phyloP scores from a whole-genome alignment of 2,329 filamentous ascomycete genomes.

The Fusarium musae region DNA sequence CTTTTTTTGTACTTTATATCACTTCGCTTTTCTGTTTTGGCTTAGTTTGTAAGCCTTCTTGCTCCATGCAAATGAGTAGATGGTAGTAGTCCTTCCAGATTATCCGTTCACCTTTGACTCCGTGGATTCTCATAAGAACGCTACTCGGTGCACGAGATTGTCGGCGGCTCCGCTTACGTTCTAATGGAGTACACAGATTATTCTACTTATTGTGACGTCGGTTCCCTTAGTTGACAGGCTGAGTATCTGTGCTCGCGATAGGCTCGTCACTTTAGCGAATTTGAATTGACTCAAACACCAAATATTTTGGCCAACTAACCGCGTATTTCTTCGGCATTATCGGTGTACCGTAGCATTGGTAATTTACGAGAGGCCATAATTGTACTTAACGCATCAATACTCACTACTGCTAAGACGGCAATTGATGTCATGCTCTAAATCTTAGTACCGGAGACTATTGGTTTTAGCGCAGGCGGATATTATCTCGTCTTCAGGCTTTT shows the following conservation, averaged over 20 bases:
- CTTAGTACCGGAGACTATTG: background rate
- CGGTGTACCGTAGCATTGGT: background rate
- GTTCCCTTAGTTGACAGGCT: background rate
- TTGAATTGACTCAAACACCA: background rate
- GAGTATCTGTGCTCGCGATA: too few relatives aligned
- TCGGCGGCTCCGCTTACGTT: accelerated
- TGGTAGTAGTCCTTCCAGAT: too few relatives aligned
- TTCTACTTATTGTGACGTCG: accelerated
- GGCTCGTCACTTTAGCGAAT: too few relatives aligned
- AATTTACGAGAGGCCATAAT: background rate
- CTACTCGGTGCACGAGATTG: too few relatives aligned
- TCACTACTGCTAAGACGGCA: too few relatives aligned
- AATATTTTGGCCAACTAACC: accelerated
- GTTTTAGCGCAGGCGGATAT: background rate
- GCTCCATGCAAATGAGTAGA: background rate
- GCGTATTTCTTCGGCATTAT: background rate
- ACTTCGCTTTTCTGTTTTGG: too few relatives aligned
- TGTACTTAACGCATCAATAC: background rate
- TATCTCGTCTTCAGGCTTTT: background rate
- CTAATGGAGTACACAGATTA: accelerated
- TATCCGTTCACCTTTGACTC: background rate
- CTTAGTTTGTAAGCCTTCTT: background rate
- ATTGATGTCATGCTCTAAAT: background rate
- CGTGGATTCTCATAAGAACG: background rate
- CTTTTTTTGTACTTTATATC: too few relatives aligned